A percentile compares a stretch with the other conserved stretches of the same genome.
phyloP scores from a whole-genome alignment of 768 basidiomycete species.

The Lactarius indigo region DNA sequence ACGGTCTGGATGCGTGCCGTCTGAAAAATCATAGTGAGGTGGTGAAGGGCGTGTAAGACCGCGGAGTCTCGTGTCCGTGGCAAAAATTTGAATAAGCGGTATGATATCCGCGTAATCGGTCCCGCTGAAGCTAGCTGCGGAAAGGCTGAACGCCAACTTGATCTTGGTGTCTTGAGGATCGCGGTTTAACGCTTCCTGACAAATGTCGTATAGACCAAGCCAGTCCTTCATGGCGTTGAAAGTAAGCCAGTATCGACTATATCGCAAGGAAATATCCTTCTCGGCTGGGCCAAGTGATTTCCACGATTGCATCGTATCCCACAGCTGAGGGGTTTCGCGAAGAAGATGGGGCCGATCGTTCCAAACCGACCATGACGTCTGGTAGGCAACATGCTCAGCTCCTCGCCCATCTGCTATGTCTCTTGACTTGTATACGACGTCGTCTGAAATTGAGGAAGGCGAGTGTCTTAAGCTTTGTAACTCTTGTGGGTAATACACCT shows the following conservation, averaged over 20 bases:
- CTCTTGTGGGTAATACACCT: conserved; percentile 3
- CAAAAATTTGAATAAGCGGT: neutral
- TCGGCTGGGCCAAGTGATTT: neutral
- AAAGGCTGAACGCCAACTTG: conserved; percentile 4
- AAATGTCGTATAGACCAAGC: neutral
- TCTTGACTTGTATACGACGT: neutral
- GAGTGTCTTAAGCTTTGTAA: neutral
- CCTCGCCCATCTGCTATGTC: neutral
- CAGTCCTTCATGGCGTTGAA: neutral
- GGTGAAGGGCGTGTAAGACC: neutral
- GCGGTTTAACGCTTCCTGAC: neutral
- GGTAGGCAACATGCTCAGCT: neutral
- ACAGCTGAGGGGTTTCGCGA: neutral
- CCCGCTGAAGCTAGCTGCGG: neutral
- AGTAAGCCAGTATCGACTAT: conserved; percentile 12
- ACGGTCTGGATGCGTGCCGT: neutral
- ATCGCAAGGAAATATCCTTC: neutral
- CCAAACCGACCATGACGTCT: conserved; percentile 4
- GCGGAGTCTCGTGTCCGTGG: neutral
- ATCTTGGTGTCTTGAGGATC: neutral
- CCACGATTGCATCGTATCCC: neutral
- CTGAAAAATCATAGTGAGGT: neutral
- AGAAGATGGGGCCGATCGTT: neutral
- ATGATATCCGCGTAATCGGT: neutral
- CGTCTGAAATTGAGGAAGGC: neutral